Evolutionary conservation across 176 grass and related monocot species (phyloP), one percentile per base, ranked within the genome.

Genomic region (Oryza punctata): DNA sequence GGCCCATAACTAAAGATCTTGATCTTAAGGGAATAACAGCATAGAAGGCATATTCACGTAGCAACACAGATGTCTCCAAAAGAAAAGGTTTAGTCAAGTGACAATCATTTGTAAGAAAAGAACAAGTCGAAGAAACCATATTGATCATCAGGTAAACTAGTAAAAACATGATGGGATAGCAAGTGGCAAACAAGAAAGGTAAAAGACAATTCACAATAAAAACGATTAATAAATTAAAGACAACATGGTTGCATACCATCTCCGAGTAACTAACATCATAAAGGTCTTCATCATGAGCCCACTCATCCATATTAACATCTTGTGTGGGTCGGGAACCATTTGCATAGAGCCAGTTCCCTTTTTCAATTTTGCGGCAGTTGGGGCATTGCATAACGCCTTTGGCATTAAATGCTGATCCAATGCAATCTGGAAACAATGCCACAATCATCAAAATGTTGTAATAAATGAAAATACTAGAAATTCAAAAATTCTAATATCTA

Each of bases 371-470:
- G 41, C 91, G 93, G 87, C 96, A 99, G 78, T 99, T 99, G 32
- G 96, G 96, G 80, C 96, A 99, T 87, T 99, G 96, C 96, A 99
- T 99, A 75, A 87, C 32, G 54, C 96, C 96, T 86, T 99, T 99
- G 46, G 91, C 93, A 92, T 99, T 99, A 76, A 99, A 99, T 92
- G 96, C 96, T 11, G 96, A 99, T 65, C 96, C 96, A 83, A 99
- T 99, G 83, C 96, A 99, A 80, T 99, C 96, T 99, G 91, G 52
- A 86, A 70, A 66, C 69, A 15, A 70, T 27, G 14, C 71, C 54
- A 85, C 4, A 54, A 83, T 38, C 69, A 40, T 66, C 69, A 59
- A 67, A 50, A 65, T 47, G 46, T 15, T n/a, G 16, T 10, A 7
- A 82, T 24, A 10, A 25, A 13, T 45, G 26, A 73, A 63, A 73